Percentiles rank a stretch among this genome's conserved stretches.
Evolutionary conservation across 768 basidiomycete species (phyloP).

Genomic region (Termitomyces sp.): DNA sequence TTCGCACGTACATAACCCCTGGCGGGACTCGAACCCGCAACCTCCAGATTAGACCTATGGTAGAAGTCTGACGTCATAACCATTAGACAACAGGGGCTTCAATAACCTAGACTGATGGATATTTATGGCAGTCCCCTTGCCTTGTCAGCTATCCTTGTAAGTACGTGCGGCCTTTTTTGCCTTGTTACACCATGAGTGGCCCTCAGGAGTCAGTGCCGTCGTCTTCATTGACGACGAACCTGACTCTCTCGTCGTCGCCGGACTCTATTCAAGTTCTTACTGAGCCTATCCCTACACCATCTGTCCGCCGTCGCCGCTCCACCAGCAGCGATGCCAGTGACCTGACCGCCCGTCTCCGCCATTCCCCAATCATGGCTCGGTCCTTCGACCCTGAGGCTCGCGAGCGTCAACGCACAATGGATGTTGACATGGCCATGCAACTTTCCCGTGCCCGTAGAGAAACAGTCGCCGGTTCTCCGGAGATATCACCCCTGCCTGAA

Average conservation of each 20-base stretch:
- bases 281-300: slow-evolving; percentile 5
- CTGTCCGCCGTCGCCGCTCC: slow-evolving; percentile 13
- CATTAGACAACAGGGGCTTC: slow-evolving; percentile 84
- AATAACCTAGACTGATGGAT: rapidly evolving
- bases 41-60: slow-evolving; percentile 54
- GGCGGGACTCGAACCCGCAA: slow-evolving; percentile 85
- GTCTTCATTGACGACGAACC: slow-evolving; percentile 3
- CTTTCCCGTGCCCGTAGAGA: slow-evolving; percentile 68
- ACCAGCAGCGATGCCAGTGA: slow-evolving; percentile 33
- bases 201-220: slow-evolving; percentile 5
- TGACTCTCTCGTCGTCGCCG: slow-evolving; percentile 12
- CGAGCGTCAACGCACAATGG: slow-evolving; percentile 90
- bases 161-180: not conserved
- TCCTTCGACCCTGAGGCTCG: slow-evolving; percentile 66
- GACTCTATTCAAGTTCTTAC: slow-evolving; percentile 3
- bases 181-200: slow-evolving; percentile 12
- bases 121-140: rapidly evolving
- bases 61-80: slow-evolving; percentile 92
- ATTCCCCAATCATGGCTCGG: slow-evolving; percentile 58
- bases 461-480: slow-evolving; percentile 38
- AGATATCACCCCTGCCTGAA: slow-evolving; percentile 22
- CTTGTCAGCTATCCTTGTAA: not conserved
- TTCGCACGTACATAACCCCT: too few species aligned
- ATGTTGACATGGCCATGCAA: slow-evolving; percentile 88
- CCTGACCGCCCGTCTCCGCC: slow-evolving; percentile 36